phyloP scores from a whole-genome alignment of 2,329 filamentous ascomycete species.

The Trichoderma asperellum region DNA sequence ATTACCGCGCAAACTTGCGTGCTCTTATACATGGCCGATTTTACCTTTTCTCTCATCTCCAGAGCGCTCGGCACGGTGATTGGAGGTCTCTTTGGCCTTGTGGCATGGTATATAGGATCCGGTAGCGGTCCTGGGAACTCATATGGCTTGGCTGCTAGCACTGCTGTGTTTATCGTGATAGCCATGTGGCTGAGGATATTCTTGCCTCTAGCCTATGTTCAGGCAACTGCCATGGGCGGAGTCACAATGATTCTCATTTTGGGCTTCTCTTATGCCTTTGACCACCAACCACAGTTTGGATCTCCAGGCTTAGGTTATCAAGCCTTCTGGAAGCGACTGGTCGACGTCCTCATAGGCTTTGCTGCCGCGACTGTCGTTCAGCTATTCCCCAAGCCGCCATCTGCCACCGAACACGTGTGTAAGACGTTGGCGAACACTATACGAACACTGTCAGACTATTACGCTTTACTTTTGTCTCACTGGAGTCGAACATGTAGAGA shows the following conservation, averaged over 20 bases:
- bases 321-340: constrained; percentile 53
- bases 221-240: constrained; percentile 40
- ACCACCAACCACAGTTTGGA: constrained; percentile 49
- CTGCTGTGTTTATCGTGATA: constrained; percentile 44
- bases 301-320: constrained; percentile 51
- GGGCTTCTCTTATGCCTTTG: constrained; percentile 52
- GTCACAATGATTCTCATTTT: constrained; percentile 50
- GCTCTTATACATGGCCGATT: constrained; percentile 55
- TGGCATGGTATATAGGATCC: constrained; percentile 57
- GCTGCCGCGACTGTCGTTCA: constrained; percentile 50
- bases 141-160: constrained; percentile 53
- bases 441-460: constrained; percentile 51
- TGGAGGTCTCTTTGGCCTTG: constrained; percentile 52
- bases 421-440: constrained; percentile 51
- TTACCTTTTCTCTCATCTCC: constrained; percentile 50
- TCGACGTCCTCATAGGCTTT: constrained; percentile 51
- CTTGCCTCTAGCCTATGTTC: constrained; percentile 37
- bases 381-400: constrained; percentile 52
- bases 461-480: constrained; percentile 52
- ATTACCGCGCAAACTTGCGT: constrained; percentile 56
- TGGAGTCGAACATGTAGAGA: constrained; percentile 43
- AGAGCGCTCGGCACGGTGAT: constrained; percentile 50
- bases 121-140: constrained; percentile 53
- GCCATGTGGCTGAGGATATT: constrained; percentile 45
- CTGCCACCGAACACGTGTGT: constrained; percentile 49